Evolutionary conservation across 2,329 filamentous ascomycete species (phyloP).

Genomic region (Dactylella cylindrospora): DNA sequence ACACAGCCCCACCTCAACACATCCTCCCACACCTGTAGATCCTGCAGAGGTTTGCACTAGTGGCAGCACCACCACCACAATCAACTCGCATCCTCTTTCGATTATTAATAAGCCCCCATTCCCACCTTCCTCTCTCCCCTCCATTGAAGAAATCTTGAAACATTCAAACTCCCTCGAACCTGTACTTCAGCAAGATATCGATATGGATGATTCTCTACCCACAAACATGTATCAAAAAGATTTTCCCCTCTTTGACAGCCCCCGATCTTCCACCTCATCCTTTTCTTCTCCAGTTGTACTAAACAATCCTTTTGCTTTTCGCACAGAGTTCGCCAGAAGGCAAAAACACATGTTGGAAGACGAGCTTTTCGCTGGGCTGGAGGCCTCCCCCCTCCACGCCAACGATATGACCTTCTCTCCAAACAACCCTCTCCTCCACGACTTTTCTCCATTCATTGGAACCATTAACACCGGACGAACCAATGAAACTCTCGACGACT

Average conservation of each 20-base stretch:
- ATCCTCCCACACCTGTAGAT: too few relatives aligned
- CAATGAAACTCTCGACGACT: slow-evolving; percentile 42
- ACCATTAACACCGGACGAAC: slow-evolving; percentile 40
- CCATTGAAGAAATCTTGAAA: too few relatives aligned
- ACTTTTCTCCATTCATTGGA: slow-evolving; percentile 42
- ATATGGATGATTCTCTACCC: slow-evolving; percentile 23
- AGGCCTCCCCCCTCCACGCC: slow-evolving; percentile 39
- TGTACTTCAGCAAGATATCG: slow-evolving; percentile 33
- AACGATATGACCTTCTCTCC: slow-evolving; percentile 44
- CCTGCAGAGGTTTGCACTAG: too few relatives aligned
- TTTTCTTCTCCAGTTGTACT: slow-evolving; percentile 16
- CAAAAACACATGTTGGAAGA: slow-evolving; percentile 42
- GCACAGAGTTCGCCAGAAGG: slow-evolving; percentile 33
- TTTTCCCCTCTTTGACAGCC: background rate
- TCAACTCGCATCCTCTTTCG: too few relatives aligned
- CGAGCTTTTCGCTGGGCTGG: slow-evolving; percentile 31
- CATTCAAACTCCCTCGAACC: slow-evolving; percentile 19
- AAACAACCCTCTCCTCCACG: slow-evolving; percentile 36
- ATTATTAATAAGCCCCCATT: background rate
- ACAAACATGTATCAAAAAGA: too few relatives aligned
- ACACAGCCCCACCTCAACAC: too few relatives aligned
- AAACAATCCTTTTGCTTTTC: slow-evolving; percentile 18
- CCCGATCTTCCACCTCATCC: background rate
- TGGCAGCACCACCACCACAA: too few relatives aligned
- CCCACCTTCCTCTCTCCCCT: slow-evolving; percentile 9